Conservation (phyloP, 108 stramenopile genomes). For the Mediolabrus comicus region DNA sequence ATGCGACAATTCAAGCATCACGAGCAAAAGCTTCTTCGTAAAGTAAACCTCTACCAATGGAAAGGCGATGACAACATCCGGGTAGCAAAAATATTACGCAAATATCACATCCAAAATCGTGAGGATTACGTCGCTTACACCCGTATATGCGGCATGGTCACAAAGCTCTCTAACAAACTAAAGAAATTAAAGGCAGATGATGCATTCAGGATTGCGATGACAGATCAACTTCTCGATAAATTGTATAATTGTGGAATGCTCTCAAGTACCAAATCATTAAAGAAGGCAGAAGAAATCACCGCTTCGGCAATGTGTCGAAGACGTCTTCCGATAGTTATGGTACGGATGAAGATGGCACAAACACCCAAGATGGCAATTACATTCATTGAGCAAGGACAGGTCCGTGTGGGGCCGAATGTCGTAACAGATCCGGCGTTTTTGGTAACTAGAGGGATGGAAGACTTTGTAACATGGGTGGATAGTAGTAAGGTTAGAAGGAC, state of each 20-base stretch:
- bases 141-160: conserved; percentile 90
- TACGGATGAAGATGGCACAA: conserved; percentile 96
- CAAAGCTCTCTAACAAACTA: conserved; percentile 87
- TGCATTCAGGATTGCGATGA: conserved; percentile 95
- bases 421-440: conserved; percentile 97
- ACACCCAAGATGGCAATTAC: conserved; percentile 91
- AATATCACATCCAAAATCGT: conserved; percentile 96
- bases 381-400: conserved; percentile 97
- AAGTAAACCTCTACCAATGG: conserved; percentile 97
- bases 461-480: conserved; percentile 99
- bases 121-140: conserved; percentile 94
- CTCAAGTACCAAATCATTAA: conserved; percentile 78
- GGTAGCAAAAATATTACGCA: conserved; percentile 90
- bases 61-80: conserved; percentile 95
- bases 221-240: conserved; percentile 95
- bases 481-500: conserved; percentile 92
- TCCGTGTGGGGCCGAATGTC: conserved; percentile 97
- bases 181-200: conserved; percentile 88
- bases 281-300: conserved; percentile 91
- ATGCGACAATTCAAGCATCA: conserved; percentile 96
- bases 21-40: conserved; percentile 97
- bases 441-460: conserved; percentile 94
- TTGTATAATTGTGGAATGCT: conserved; percentile 90
- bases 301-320: conserved; percentile 94
- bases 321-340: conserved; percentile 98